phyloP scores from a whole-genome alignment of 2,329 filamentous ascomycete genomes.

The Helotiales sp. region DNA sequence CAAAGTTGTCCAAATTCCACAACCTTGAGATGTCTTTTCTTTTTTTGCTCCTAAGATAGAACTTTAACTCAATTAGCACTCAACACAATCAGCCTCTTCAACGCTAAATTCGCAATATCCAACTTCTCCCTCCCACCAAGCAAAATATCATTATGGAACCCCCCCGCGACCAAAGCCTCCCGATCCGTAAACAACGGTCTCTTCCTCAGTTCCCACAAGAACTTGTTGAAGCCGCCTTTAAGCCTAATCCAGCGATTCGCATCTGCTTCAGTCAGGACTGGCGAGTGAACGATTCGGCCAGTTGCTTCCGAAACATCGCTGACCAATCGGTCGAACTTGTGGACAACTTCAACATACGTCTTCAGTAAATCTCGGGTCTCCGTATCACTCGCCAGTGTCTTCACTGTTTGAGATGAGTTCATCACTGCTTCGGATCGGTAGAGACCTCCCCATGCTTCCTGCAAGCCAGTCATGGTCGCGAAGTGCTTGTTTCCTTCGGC shows the following conservation, averaged over 20 bases:
- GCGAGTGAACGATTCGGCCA: neutral
- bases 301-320: neutral
- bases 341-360: neutral
- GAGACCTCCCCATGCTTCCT: neutral
- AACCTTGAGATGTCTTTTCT: no score
- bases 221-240: neutral
- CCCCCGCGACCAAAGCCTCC: neutral
- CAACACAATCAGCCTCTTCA: neutral
- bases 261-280: neutral
- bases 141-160: constrained; percentile 1
- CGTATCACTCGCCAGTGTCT: neutral
- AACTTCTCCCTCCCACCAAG: neutral
- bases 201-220: neutral
- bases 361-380: neutral
- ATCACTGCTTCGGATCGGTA: neutral
- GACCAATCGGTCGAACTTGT: neutral
- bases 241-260: neutral
- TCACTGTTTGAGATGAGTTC: neutral
- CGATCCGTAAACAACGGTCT: neutral
- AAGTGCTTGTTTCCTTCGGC: constrained; percentile 9
- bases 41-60: no score
- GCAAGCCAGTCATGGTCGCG: neutral
- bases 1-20: no score
- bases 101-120: neutral
- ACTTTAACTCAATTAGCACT: neutral